Evolutionary conservation across 768 basidiomycete genomes (phyloP).

Genomic region (Tricholoma sp.): DNA sequence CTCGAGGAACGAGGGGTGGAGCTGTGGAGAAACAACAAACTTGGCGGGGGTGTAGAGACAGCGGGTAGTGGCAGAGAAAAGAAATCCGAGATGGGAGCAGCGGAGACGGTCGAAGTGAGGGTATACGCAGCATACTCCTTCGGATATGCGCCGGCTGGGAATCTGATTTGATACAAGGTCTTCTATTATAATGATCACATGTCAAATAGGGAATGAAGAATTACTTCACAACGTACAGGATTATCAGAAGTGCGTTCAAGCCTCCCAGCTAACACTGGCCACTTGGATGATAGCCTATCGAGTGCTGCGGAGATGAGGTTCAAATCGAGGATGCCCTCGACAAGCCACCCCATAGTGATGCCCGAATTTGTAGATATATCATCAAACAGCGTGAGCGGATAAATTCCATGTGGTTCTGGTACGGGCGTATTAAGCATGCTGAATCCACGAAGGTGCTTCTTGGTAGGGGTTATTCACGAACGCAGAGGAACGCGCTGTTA

Average conservation of each 20-base stretch:
- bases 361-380: conserved; percentile 31
- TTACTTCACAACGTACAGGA: conserved; percentile 7
- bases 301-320: conserved; percentile 25
- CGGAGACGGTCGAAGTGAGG: conserved; percentile 29
- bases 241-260: conserved; percentile 14
- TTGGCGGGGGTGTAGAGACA: conserved; percentile 30
- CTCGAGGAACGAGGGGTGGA: conserved; percentile 33
- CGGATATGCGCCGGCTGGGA: conserved; percentile 31
- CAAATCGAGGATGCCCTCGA: conserved; percentile 34
- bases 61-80: conserved; percentile 27
- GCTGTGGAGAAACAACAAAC: conserved; percentile 30
- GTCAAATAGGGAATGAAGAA: no score
- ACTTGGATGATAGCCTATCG: conserved; percentile 25
- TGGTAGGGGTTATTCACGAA: no score
- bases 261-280: conserved; percentile 28
- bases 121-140: conserved; percentile 29
- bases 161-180: conserved; percentile 29
- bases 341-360: conserved; percentile 39
- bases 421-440: background rate
- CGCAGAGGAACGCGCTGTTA: no score
- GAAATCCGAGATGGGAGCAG: conserved; percentile 30
- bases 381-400: conserved; percentile 34
- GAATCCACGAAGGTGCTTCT: background rate
- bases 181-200: conserved; percentile 10
- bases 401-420: background rate